Evolutionary conservation across 2,329 filamentous ascomycete genomes (phyloP).

Genomic region (Hymenoscyphus linearis): DNA sequence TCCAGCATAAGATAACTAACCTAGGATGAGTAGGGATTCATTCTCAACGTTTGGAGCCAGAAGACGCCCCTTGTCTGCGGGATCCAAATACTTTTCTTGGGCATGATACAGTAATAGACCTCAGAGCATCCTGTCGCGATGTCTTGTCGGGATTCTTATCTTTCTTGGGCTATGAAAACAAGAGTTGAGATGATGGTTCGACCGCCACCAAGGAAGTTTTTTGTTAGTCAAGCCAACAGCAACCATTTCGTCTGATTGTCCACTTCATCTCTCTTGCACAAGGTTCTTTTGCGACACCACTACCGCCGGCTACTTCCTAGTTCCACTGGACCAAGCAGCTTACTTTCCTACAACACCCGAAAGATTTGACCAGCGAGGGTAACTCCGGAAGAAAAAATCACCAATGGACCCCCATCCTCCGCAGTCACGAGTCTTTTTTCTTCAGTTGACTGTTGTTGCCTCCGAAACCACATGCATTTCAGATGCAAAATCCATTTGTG

Average conservation of each 20-base stretch:
- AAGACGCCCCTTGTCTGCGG: background rate
- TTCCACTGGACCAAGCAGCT: background rate
- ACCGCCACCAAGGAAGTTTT: background rate
- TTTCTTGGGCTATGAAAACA: background rate
- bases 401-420: background rate
- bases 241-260: background rate
- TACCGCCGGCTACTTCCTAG: background rate
- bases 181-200: background rate
- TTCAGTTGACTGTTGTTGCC: background rate
- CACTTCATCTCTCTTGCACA: background rate
- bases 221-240: background rate
- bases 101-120: too few relatives aligned
- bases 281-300: background rate
- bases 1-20: background rate
- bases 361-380: background rate
- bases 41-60: background rate
- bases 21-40: background rate
- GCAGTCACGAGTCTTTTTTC: constrained; percentile 13
- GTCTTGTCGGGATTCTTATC: background rate
- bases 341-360: constrained; percentile 5
- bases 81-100: constrained; percentile 2
- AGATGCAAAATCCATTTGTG: background rate
- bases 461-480: background rate
- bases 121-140: background rate
- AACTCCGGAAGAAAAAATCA: background rate